Percentiles rank a stretch among this genome's conserved stretches.
Conservation (phyloP, 768 basidiomycete species). For the Serendipita indica region DNA sequence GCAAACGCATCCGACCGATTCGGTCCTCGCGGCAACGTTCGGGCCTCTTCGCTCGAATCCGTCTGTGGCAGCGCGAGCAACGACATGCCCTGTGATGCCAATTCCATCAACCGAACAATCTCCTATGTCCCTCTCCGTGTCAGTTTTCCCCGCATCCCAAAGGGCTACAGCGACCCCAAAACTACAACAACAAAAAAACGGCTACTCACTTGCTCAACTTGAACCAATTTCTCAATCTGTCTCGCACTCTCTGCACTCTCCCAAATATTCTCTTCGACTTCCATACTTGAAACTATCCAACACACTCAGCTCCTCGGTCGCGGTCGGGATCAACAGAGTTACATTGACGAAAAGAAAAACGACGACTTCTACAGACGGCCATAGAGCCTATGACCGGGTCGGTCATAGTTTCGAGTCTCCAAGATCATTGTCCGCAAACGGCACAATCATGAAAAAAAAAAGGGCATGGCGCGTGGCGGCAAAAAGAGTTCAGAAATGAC, state of each 20-base stretch:
- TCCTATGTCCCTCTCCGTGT: background rate
- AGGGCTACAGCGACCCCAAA: background rate
- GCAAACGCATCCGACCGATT: constrained; percentile 5
- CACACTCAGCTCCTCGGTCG: too few species aligned
- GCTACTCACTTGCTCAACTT: constrained; percentile 6
- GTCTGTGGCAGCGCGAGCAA: constrained; percentile 8
- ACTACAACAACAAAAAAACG: background rate
- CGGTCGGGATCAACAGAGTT: too few species aligned
- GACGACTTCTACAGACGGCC: too few species aligned
- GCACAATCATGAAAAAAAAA: too few species aligned
- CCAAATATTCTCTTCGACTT: background rate
- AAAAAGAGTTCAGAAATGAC: too few species aligned
- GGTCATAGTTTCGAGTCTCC: too few species aligned
- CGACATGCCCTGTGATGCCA: constrained; percentile 4
- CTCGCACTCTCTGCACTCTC: background rate
- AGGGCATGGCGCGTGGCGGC: too few species aligned
- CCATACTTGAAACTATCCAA: background rate
- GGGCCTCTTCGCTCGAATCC: background rate
- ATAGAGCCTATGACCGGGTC: too few species aligned
- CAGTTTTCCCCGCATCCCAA: background rate
- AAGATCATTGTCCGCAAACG: too few species aligned
- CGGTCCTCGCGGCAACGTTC: background rate
- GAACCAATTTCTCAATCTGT: background rate
- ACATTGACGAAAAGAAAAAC: too few species aligned
- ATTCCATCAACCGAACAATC: constrained; percentile 7